These are phyloP conservation scores for Lactarius psammicola DNA, from an alignment of 768 basidiomycete species.

Conservation along the genomic window DNA sequence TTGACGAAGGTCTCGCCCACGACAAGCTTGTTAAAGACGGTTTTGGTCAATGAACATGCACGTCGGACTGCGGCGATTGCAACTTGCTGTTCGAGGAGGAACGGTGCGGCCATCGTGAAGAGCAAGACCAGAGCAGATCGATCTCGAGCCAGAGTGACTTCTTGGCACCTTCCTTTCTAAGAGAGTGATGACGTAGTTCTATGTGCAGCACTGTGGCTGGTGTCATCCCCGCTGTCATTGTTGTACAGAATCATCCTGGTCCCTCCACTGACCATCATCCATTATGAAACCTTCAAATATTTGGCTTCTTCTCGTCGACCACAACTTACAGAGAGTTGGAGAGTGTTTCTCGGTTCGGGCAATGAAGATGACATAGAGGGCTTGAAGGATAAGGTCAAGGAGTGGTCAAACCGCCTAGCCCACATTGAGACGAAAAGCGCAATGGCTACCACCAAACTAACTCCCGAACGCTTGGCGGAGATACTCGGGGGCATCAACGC, in stretches of 20 bases:
- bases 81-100: slow-evolving; percentile 70
- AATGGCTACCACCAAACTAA: background rate
- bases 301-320: background rate
- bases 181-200: too few species aligned
- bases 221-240: too few species aligned
- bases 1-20: slow-evolving; percentile 86
- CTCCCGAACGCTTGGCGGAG: background rate
- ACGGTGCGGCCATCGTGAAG: slow-evolving; percentile 50
- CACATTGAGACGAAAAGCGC: background rate
- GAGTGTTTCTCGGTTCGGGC: fast-evolving
- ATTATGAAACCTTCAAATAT: background rate
- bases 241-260: too few species aligned
- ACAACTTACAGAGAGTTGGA: background rate
- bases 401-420: background rate
- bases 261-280: background rate
- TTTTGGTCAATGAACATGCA: slow-evolving; percentile 78
- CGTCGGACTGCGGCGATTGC: slow-evolving; percentile 85
- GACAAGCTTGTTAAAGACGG: slow-evolving; percentile 83
- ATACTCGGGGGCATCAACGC: too few species aligned
- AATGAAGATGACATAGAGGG: background rate
- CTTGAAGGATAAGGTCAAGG: background rate
- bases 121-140: background rate
- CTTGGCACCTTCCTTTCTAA: too few species aligned
- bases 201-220: too few species aligned
- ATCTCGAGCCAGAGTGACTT: too few species aligned